Evolutionary conservation across 805 yeast species (phyloP).

Genomic region (Yarrowia porcina): DNA sequence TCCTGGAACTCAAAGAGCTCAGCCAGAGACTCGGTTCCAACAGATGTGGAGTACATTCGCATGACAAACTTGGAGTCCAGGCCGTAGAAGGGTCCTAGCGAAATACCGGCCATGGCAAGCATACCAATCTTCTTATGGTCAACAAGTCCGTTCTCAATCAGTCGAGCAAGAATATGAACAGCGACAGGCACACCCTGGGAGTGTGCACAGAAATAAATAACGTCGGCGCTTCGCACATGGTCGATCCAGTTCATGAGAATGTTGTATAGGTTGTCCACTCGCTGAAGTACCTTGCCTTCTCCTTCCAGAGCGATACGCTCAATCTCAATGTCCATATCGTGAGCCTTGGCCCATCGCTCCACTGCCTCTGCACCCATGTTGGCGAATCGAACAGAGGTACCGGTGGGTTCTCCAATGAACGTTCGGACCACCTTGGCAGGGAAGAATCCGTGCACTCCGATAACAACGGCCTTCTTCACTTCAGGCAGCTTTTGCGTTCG

Average conservation of each 20-base stretch:
- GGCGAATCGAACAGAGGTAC: conserved; percentile 87
- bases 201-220: conserved; percentile 87
- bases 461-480: conserved; percentile 63
- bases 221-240: conserved; percentile 63
- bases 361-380: conserved; percentile 83
- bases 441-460: conserved; percentile 96
- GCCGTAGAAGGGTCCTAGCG: conserved; percentile 91
- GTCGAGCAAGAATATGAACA: conserved; percentile 66
- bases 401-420: conserved; percentile 91
- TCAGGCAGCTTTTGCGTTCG: conserved; percentile 30
- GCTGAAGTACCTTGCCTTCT: conserved; percentile 83
- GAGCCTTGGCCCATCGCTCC: conserved; percentile 56
- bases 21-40: conserved; percentile 80
- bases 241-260: conserved; percentile 65
- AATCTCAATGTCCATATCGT: conserved; percentile 49
- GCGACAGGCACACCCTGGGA: conserved; percentile 96
- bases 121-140: conserved; percentile 56
- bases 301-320: conserved; percentile 91
- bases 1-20: conserved; percentile 89
- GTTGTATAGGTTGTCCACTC: conserved; percentile 77
- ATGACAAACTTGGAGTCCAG: conserved; percentile 78
- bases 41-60: conserved; percentile 75
- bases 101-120: conserved; percentile 93
- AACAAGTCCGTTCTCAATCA: conserved; percentile 58
- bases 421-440: conserved; percentile 85